Base-by-base conservation (phyloP, 2,329 filamentous ascomycete species). In the Stachybotrys chartarum region DNA sequence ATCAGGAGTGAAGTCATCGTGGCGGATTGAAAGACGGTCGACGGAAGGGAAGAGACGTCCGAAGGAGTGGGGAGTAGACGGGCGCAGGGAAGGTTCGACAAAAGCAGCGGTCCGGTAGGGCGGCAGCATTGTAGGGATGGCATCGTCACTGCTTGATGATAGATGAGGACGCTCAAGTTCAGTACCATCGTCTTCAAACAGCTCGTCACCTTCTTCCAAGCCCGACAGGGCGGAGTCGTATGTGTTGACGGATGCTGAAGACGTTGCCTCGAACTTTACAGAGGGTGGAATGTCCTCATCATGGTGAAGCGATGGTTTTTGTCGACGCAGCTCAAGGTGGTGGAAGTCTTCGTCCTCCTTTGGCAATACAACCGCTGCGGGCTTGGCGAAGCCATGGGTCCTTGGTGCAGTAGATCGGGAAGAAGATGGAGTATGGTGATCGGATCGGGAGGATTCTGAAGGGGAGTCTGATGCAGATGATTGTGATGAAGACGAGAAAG, bases 1-100 rank as follows among this genome's bases (percentile, higher is more conserved):
- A 68, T 99, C 93, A 5, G 86, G 74, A 0, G 91, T 94, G 51
- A 90, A 84, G 71, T 97, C 91, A 68, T 97, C 94, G 68, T 97
- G 93, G 31, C 88, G 85, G 66, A 99, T 91, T 42, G 84, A 83
- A 53, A 97, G 75, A 55, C 89, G 83, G 68, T 91, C 85, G 61
- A 86, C 81, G 8, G 92, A 95, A 11, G 94, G 93, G 70, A 97
- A 99, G 54, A 96, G 81, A 54, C 86, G 81, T 30, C 85, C 86
- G 69, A 97, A 97, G 61, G 92, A 87, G 56, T 86, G 79, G 4
- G 93, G 88, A 1, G 87, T 92, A 1, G 91, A 90, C 11, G 91
- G 82, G 31, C 90, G 80, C 39, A 89, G 84, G 59, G 87, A 83
- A 60, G 81, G 75, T 60, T 86, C 80, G 57, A 61, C 59, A 58